Conservation (phyloP, 169 alveolate species). For the Plasmodium yoelii region DNA sequence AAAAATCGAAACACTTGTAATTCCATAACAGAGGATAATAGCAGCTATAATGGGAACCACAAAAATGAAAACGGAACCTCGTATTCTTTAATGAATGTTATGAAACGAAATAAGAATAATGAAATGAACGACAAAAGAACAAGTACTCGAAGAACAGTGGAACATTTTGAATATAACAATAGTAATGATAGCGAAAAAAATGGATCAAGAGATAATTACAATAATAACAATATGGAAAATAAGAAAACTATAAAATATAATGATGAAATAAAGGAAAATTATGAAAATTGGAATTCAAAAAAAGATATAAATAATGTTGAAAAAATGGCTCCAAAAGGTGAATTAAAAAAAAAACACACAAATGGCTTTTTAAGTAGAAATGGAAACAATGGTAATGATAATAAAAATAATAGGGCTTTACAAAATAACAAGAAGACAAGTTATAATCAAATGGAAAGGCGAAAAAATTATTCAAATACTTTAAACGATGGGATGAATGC, state of each 20-base stretch:
- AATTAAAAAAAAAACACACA: conserved; percentile 18
- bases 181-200: background rate
- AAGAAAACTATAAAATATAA: background rate
- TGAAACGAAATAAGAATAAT: background rate
- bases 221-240: background rate
- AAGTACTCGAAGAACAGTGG: background rate
- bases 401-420: background rate
- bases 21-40: background rate
- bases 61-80: background rate
- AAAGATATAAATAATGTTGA: conserved; percentile 2
- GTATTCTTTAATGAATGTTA: background rate
- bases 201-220: background rate
- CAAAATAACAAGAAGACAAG: conserved; percentile 9
- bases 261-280: background rate
- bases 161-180: background rate
- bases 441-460: conserved; percentile 14
- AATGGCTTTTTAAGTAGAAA: conserved; percentile 7
- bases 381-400: conserved; percentile 8
- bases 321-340: conserved; percentile 6
- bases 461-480: background rate
- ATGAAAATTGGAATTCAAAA: background rate
- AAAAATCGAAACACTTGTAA: background rate
- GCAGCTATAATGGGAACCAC: background rate
- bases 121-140: background rate
- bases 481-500: background rate